Evolutionary conservation across 495 filamentous ascomycete species (phyloP).

Genomic region (Penicillium soppii): DNA sequence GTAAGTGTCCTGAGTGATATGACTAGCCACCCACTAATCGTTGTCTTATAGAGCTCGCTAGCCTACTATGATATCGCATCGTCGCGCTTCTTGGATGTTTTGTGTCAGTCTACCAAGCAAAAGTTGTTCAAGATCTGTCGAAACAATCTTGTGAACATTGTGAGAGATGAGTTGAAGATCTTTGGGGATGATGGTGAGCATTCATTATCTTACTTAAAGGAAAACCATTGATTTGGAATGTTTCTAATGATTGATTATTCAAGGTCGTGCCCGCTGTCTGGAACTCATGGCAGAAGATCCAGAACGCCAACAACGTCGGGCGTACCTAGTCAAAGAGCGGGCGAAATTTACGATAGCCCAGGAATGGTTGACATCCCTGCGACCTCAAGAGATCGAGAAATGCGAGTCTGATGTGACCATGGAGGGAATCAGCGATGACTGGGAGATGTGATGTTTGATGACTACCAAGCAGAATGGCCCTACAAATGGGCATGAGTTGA

Average conservation of each 20-base stretch:
- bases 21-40: neutral
- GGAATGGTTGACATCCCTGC: constrained; percentile 34
- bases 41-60: constrained; percentile 32
- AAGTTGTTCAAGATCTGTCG: constrained; percentile 48
- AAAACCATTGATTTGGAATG: too few species aligned
- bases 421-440: too few species aligned
- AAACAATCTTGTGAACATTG: constrained; percentile 28
- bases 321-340: constrained; percentile 38
- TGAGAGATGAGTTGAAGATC: constrained; percentile 37
- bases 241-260: constrained; percentile 2
- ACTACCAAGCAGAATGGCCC: too few species aligned
- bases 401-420: constrained; percentile 23
- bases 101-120: constrained; percentile 45
- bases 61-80: constrained; percentile 57
- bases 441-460: too few species aligned
- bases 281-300: constrained; percentile 49
- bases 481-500: too few species aligned
- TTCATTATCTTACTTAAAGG: neutral
- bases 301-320: constrained; percentile 38
- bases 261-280: constrained; percentile 19
- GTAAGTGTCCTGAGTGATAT: constrained; percentile 25
- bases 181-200: constrained; percentile 38
- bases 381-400: too few species aligned
- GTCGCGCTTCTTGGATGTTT: constrained; percentile 46
- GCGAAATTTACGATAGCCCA: constrained; percentile 46